Base-by-base conservation (phyloP, 164 flowering plant species). In the Chloranthus sessilifolius region DNA sequence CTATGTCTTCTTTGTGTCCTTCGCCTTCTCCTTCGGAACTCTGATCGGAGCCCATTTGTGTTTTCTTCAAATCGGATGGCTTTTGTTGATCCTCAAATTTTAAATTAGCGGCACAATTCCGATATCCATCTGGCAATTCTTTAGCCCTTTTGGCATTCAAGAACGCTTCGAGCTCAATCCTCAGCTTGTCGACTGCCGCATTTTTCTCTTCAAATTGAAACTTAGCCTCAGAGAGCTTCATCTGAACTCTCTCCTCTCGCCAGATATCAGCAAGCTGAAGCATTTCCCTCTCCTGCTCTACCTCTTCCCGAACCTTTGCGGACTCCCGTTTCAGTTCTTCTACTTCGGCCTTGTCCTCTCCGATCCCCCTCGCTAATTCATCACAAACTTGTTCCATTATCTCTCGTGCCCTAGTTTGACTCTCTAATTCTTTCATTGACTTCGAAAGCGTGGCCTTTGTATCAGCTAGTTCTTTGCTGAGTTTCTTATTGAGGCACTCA, bases 211-310 rank as follows among this genome's bases (percentile, higher is more conserved):
- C 95, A 41, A 76, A 83, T 12, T 85, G 84, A 75, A 74, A 75
- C 56, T 79, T 85, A 1, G 95, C 95, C 50, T 92, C 95, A 0
- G 82, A 74, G 7, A 85, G 77, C 64, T 85, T 88, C 94, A 85
- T 80, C 53, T 81, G 96, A 17, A 77, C 80, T 57, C 92, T 64
- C 52, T 85, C 95, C 67, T 85, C 96, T 0, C 86, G 74, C 69
- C 79, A 59, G 12, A 78, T 73, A 50, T 92, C 85, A 2, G 95
- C 95, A 5, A 83, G 44, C 26, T 81, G 95, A 61, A 83, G 85
- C 99, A 82, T 86, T 55, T 84, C 87, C 39, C 92, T 67, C 65
- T 91, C 98, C 56, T 77, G 73, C 52, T 81, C 95, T 14, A 86
- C 77, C 50, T 92, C 95, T 59, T 82, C 87, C 2, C 69, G 60